Percentiles rank a stretch among this genome's conserved stretches.
phyloP scores from a whole-genome alignment of 108 stramenopile species.

The Pelagomonas calceolata region DNA sequence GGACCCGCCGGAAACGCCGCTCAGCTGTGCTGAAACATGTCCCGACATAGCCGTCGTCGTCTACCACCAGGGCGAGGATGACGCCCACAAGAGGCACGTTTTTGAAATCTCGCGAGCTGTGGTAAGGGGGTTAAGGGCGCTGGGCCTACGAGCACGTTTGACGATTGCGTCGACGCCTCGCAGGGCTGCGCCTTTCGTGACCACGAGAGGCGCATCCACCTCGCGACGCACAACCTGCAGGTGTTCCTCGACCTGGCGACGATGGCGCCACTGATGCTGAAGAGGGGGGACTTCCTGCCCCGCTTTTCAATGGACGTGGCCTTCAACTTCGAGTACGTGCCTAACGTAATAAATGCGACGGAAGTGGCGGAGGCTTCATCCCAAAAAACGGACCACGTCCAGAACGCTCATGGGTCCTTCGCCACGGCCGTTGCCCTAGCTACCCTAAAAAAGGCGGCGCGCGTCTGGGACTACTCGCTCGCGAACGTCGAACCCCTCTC shows the following conservation, averaged over 20 bases:
- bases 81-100: not conserved
- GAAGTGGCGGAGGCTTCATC: not conserved
- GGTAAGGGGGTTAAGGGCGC: not conserved
- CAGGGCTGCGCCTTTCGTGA: not conserved
- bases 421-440: not conserved
- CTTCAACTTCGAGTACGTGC: slow-evolving; percentile 2
- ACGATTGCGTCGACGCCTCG: not conserved
- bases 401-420: not conserved
- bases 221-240: not conserved
- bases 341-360: not conserved
- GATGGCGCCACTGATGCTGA: not conserved
- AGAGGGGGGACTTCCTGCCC: not conserved
- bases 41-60: too few relatives aligned
- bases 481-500: not conserved
- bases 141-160: not conserved
- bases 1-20: too few relatives aligned
- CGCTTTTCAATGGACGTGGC: not conserved
- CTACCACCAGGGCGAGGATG: too few relatives aligned
- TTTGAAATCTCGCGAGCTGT: not conserved
- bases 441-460: not conserved
- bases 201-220: not conserved
- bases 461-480: not conserved
- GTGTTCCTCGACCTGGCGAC: not conserved
- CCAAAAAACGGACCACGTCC: too few relatives aligned
- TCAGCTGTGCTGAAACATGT: too few relatives aligned